Percentiles rank a stretch among this genome's conserved stretches.
These are phyloP conservation scores for Cryptosporidium ryanae DNA, from an alignment of 169 alveolate genomes.

Conservation along the genomic window DNA sequence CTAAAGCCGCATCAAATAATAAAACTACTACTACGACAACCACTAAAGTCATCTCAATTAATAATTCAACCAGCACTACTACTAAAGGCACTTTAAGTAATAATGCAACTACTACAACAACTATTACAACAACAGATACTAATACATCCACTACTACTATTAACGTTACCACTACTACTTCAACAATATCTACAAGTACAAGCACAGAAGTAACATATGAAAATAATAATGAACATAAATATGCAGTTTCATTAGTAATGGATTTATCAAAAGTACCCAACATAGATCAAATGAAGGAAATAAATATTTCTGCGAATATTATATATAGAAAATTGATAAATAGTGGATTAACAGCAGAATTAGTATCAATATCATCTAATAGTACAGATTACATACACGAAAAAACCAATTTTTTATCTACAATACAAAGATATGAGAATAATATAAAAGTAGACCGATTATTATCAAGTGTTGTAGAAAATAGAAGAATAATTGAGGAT, in stretches of 20 bases:
- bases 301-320: conserved; percentile 57
- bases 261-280: conserved; percentile 67
- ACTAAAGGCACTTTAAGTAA: background rate
- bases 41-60: conserved; percentile 3
- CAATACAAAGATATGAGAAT: conserved; percentile 1
- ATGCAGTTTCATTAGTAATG: conserved; percentile 71
- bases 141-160: conserved; percentile 1
- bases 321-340: conserved; percentile 47
- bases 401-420: conserved; percentile 29
- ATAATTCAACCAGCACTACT: conserved; percentile 6
- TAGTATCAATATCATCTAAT: conserved; percentile 43
- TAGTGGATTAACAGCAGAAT: conserved; percentile 59
- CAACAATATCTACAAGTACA: conserved; percentile 1
- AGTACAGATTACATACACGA: conserved; percentile 6
- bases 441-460: conserved; percentile 41
- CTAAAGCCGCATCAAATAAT: background rate
- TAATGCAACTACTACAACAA: conserved; percentile 14
- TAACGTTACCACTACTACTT: conserved; percentile 3
- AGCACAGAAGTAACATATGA: background rate
- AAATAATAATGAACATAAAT: conserved; percentile 7
- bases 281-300: conserved; percentile 58
- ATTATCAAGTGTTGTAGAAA: conserved; percentile 42
- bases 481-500: background rate
- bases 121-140: background rate
- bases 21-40: conserved; percentile 13